These are phyloP conservation scores for Thraustotheca clavata DNA, from an alignment of 352 stramenopile species.

Conservation along the genomic window DNA sequence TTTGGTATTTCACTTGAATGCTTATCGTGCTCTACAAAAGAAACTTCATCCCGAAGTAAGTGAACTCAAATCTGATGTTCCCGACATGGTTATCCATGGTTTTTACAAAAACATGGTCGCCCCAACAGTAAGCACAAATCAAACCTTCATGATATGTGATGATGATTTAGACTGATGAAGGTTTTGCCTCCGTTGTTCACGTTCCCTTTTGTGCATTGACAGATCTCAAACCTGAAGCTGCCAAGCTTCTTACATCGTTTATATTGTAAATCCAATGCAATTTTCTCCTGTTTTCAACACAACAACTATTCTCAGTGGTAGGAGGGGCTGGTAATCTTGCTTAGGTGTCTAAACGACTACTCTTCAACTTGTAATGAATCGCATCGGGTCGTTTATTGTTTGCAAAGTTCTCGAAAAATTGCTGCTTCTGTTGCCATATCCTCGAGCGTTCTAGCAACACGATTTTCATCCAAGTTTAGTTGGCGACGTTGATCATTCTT, in stretches of 20 bases:
- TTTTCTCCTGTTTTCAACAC: too few relatives aligned
- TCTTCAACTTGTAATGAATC: not conserved
- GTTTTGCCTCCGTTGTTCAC: constrained; percentile 61
- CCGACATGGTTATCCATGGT: constrained; percentile 78
- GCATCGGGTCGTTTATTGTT: not conserved
- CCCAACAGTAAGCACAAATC: constrained; percentile 27
- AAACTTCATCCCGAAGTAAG: constrained; percentile 26
- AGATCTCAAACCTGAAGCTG: not conserved
- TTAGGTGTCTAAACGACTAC: too few relatives aligned
- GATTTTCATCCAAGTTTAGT: constrained; percentile 4
- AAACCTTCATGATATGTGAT: not conserved
- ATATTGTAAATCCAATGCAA: not conserved
- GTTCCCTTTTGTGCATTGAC: constrained; percentile 35
- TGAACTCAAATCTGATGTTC: constrained; percentile 50
- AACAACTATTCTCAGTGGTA: too few relatives aligned
- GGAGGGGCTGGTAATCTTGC: too few relatives aligned
- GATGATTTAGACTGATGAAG: constrained; percentile 42
- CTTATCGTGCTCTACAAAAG: constrained; percentile 50
- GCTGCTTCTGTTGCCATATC: constrained; percentile 16
- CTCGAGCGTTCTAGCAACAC: not conserved
- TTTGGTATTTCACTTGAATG: constrained; percentile 80
- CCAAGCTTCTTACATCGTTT: constrained; percentile 12
- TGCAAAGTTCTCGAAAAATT: not conserved
- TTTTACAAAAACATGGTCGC: constrained; percentile 76
- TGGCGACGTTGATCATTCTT: constrained; percentile 8